Evolutionary conservation across 306 rosid species (phyloP).

Genomic region (Lathyrus oleraceus): DNA sequence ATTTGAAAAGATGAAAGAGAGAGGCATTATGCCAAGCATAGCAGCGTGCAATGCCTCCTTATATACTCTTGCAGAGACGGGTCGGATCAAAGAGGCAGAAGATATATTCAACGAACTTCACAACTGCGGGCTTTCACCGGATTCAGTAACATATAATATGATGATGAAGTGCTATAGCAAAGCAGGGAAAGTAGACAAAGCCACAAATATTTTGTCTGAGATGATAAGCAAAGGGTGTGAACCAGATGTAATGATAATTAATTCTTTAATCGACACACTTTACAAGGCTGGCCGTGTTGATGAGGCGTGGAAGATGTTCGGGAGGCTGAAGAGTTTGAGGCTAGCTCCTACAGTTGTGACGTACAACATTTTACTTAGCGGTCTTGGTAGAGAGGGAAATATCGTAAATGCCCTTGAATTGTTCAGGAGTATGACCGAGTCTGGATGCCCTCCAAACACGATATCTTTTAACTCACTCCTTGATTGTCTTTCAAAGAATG

Average conservation of each 20-base stretch:
- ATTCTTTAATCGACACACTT: slow-evolving; percentile 83
- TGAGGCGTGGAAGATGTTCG: slow-evolving; percentile 89
- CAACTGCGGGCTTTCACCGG: slow-evolving; percentile 77
- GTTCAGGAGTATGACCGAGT: slow-evolving; percentile 67
- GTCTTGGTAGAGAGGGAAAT: slow-evolving; percentile 81
- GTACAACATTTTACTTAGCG: slow-evolving; percentile 82
- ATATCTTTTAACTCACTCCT: slow-evolving; percentile 78
- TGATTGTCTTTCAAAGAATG: slow-evolving; percentile 90
- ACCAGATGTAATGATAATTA: slow-evolving; percentile 78
- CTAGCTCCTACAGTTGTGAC: slow-evolving; percentile 89
- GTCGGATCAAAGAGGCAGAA: slow-evolving; percentile 75
- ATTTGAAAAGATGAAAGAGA: slow-evolving; percentile 73
- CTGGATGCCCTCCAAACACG: slow-evolving; percentile 82
- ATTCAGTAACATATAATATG: slow-evolving; percentile 82
- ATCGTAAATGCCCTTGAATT: slow-evolving; percentile 57
- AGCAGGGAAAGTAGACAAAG: slow-evolving; percentile 78
- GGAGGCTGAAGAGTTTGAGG: slow-evolving; percentile 77
- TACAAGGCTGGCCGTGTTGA: slow-evolving; percentile 80
- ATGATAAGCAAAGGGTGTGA: slow-evolving; percentile 75
- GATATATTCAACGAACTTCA: slow-evolving; percentile 65
- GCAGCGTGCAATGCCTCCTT: slow-evolving; percentile 88
- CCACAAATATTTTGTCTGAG: slow-evolving; percentile 63
- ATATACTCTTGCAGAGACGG: slow-evolving; percentile 75
- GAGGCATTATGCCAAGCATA: slow-evolving; percentile 79
- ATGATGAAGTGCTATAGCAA: slow-evolving; percentile 94